Evolutionary conservation across 495 filamentous ascomycete genomes (phyloP).

Genomic region (Melanomma pulvis-pyrius): DNA sequence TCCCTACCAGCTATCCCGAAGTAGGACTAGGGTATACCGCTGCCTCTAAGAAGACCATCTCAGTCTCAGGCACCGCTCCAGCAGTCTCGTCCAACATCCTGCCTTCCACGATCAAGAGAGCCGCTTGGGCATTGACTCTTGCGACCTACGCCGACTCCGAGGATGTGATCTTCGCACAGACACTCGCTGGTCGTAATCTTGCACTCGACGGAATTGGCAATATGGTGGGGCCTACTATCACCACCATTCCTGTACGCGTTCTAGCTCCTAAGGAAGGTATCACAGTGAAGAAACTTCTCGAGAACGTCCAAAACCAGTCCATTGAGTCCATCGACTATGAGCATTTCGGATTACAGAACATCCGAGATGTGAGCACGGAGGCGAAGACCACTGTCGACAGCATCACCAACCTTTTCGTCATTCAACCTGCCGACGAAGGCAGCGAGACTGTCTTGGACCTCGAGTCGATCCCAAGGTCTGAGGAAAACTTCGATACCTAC

Average conservation of each 20-base stretch:
- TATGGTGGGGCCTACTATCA: constrained; percentile 58
- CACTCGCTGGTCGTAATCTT: constrained; percentile 57
- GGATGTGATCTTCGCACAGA: constrained; percentile 60
- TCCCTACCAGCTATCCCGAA: constrained; percentile 22
- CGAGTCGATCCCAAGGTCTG: constrained; percentile 26
- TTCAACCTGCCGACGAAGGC: constrained; percentile 49
- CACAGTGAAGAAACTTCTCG: constrained; percentile 48
- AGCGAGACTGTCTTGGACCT: constrained; percentile 29
- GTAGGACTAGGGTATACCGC: constrained; percentile 20
- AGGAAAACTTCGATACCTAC: constrained; percentile 38
- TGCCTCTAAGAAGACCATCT: constrained; percentile 19
- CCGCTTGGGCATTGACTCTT: constrained; percentile 58
- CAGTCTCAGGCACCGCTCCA: constrained; percentile 2
- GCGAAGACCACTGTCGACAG: constrained; percentile 64
- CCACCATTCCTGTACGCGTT: constrained; percentile 48
- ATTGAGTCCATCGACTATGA: constrained; percentile 56
- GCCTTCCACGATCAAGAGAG: constrained; percentile 53
- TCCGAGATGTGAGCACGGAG: constrained; percentile 62
- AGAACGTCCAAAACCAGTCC: constrained; percentile 49
- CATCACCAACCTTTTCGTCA: constrained; percentile 60
- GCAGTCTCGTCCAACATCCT: constrained; percentile 40
- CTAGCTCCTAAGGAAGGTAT: constrained; percentile 45
- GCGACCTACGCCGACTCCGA: constrained; percentile 49
- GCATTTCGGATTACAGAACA: constrained; percentile 65
- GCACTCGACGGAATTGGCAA: constrained; percentile 54